These are phyloP conservation scores for Cladophialophora psammophila DNA, from an alignment of 2,329 filamentous ascomycete genomes.

Conservation along the genomic window DNA sequence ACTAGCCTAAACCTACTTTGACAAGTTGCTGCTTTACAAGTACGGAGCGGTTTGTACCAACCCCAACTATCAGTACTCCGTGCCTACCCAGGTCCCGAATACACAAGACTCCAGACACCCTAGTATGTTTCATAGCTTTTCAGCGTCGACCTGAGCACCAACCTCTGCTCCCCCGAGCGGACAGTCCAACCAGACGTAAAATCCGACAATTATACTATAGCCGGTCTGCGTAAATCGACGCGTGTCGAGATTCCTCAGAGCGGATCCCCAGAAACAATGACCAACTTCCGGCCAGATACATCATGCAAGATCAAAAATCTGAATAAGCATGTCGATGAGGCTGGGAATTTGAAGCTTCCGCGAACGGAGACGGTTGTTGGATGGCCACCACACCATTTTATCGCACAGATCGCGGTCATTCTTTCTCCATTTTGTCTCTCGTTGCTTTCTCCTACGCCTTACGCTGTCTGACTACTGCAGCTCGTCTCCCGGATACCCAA, in stretches of 20 bases:
- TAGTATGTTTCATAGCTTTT: no score
- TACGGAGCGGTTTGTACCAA: no score
- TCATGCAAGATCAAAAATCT: not conserved
- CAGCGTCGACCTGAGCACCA: no score
- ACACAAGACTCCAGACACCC: no score
- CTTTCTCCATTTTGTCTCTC: not conserved
- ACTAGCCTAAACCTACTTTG: not conserved
- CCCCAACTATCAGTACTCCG: no score
- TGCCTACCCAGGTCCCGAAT: no score
- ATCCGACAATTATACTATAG: not conserved
- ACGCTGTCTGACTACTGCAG: not conserved
- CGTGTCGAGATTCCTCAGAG: not conserved
- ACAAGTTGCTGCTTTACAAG: not conserved
- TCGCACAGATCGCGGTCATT: constrained; percentile 14
- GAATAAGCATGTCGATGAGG: not conserved
- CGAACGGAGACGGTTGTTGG: not conserved
- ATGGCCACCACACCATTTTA: not conserved
- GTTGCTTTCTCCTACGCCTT: not conserved
- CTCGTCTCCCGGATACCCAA: not conserved
- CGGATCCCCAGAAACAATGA: not conserved
- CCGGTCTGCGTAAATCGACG: not conserved
- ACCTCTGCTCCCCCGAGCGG: no score
- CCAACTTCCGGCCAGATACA: not conserved
- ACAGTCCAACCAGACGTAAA: no score
- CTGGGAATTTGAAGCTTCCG: not conserved